Evolutionary conservation across 2,329 filamentous ascomycete genomes (phyloP).

Genomic region (Rhynchosporium secalis): DNA sequence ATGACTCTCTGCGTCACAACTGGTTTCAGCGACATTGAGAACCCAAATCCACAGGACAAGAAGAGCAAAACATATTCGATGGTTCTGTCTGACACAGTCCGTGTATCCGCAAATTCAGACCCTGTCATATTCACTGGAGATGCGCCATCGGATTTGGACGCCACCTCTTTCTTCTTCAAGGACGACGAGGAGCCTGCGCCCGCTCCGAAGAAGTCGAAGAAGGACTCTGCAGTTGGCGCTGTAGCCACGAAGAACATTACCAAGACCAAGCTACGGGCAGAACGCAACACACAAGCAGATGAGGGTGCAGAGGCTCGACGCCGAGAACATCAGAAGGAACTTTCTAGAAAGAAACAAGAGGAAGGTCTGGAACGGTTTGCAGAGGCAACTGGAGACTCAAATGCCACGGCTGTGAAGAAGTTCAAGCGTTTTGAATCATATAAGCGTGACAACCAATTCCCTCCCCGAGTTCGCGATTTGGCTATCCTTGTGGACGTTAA

Average conservation of each 20-base stretch:
- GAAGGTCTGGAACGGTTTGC: constrained; percentile 84
- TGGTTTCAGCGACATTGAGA: constrained; percentile 85
- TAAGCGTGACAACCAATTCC: constrained; percentile 95
- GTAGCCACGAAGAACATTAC: constrained; percentile 95
- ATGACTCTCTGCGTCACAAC: constrained; percentile 95
- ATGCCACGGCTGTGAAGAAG: constrained; percentile 92
- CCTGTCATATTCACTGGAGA: constrained; percentile 91
- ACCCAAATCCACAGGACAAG: constrained; percentile 84
- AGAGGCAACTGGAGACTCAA: constrained; percentile 79
- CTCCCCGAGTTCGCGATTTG: constrained; percentile 76
- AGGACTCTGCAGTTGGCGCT: constrained; percentile 77
- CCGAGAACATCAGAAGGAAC: constrained; percentile 88
- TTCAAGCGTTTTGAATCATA: constrained; percentile 99
- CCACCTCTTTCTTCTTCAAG: constrained; percentile 98
- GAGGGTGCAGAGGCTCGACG: constrained; percentile 87
- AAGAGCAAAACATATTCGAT: constrained; percentile 87
- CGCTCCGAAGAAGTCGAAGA: constrained; percentile 87
- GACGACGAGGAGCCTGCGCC: constrained; percentile 88
- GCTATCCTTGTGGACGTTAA: constrained; percentile 89
- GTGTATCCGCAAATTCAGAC: constrained; percentile 71
- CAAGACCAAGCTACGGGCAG: constrained; percentile 86
- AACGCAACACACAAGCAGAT: constrained; percentile 82
- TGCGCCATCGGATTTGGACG: constrained; percentile 86
- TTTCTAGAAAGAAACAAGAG: constrained; percentile 82
- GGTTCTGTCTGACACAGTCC: constrained; percentile 88